A percentile compares a stretch with the other conserved stretches of the same genome.
Conservation (phyloP, 2,329 filamentous ascomycete genomes). For the Cryphonectria carpinicola region DNA sequence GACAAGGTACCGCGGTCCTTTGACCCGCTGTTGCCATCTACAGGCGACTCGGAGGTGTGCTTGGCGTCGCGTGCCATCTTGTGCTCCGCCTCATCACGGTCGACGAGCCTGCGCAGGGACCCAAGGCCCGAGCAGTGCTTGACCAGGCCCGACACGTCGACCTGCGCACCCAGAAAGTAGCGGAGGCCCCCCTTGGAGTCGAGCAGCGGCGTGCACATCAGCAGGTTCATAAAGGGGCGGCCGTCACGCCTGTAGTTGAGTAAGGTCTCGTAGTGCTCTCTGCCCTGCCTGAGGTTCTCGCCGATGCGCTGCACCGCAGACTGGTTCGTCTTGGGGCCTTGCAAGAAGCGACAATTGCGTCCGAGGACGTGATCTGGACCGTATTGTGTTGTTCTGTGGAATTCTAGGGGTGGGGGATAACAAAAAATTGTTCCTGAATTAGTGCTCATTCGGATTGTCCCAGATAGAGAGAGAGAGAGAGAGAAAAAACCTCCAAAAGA, state of each 20-base stretch:
- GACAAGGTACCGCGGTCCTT: neutral
- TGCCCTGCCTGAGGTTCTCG: constrained; percentile 63
- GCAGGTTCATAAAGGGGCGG: constrained; percentile 75
- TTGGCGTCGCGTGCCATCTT: constrained; percentile 14
- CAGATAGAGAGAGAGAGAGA: neutral
- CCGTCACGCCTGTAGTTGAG: constrained; percentile 80
- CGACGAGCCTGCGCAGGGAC: constrained; percentile 57
- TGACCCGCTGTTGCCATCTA: neutral
- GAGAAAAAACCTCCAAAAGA: neutral
- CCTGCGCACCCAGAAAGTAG: constrained; percentile 73
- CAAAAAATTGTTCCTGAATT: neutral
- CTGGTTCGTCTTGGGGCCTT: constrained; percentile 71
- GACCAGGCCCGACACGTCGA: constrained; percentile 70
- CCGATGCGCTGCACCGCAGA: constrained; percentile 65
- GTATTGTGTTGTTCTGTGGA: constrained; percentile 28
- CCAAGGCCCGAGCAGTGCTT: constrained; percentile 69
- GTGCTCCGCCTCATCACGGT: constrained; percentile 37
- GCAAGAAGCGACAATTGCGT: constrained; percentile 77
- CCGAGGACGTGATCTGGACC: constrained; percentile 66
- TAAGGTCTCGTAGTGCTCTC: constrained; percentile 74
- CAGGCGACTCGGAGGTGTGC: neutral
- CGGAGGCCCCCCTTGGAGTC: constrained; percentile 69
- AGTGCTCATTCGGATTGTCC: neutral
- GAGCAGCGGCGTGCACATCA: constrained; percentile 73
- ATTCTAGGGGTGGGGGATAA: constrained; percentile 56